Base-by-base conservation (phyloP, 176 grass and related monocot species). In the Bromus sterilis region DNA sequence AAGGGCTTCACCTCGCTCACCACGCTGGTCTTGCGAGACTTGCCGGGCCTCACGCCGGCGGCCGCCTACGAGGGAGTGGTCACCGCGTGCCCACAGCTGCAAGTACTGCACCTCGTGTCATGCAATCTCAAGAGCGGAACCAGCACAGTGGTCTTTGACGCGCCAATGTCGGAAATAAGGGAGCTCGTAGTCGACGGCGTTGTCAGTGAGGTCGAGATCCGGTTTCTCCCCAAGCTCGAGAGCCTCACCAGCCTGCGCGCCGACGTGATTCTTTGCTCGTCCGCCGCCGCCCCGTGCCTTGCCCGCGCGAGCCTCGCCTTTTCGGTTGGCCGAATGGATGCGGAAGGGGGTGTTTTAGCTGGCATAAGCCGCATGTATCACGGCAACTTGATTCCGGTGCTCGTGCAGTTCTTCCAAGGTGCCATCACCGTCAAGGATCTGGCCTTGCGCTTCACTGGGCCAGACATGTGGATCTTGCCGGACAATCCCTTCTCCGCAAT, bases 221-320 rank as follows among this genome's bases (percentile, higher is more conserved):
- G 44, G 7, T n/a, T 9, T 78, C 74, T 84, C 2, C 82, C 74
- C 4, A 84, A 59, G 74, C 74, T 84, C 30, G 35, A 77, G 77
- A 69, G 36, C 36, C 11, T 69, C 37, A 25, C 66, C 37, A 42
- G n/a, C 66, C 40, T 26, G 37, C 35, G 42, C 12, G n/a, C 66
- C n/a, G 0, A 1, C 12, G n/a, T 70, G 36, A 1, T 25, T n/a
- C 36, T 69, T 5, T 8, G 36, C 20, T 69, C 66, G 21, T 4
- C 20, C 11, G 35, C 21, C 36, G 66, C 66, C n/a, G 21, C 36
- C 21, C 66, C 66, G 20, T 69, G 36, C 66, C 66, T 69, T 41
- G 66, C 21, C 11, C 66, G 13, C 23, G 66, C 42, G 37, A 70
- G 35, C 37, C 3, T 70, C 6, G 11, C 37, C 66, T 42, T 42